Conservation (phyloP, 2,329 filamentous ascomycete species). For the Rutstroemia sydowiana region DNA sequence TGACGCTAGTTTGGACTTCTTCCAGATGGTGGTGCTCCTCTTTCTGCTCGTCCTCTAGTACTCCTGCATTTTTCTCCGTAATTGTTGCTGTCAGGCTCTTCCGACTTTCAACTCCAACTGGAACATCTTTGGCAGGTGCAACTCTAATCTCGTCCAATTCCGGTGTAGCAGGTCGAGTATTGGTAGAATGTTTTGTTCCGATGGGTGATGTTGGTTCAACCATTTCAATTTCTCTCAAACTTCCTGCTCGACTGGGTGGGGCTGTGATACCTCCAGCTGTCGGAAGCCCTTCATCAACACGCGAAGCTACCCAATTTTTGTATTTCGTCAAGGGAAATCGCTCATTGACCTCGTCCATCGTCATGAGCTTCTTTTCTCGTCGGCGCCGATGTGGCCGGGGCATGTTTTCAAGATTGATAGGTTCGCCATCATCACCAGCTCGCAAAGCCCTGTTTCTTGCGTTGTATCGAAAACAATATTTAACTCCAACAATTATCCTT, state of each 20-base stretch:
- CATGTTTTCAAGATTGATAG: conserved; percentile 81
- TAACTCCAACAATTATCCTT: conserved; percentile 99
- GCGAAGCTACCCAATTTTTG: conserved; percentile 83
- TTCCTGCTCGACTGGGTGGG: conserved; percentile 64
- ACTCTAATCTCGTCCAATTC: conserved; percentile 13
- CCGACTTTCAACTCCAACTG: conserved; percentile 10
- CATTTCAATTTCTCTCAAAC: conserved; percentile 60
- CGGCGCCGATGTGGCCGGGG: conserved; percentile 77
- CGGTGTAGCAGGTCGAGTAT: conserved; percentile 20
- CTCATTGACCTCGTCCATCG: conserved; percentile 97
- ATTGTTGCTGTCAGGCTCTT: conserved; percentile 16
- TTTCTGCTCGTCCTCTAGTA: conserved; percentile 13
- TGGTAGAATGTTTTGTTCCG: conserved; percentile 31
- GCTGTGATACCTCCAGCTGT: conserved; percentile 76
- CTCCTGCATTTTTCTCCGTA: conserved; percentile 17
- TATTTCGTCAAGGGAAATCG: conserved; percentile 95
- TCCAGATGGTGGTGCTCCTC: conserved; percentile 24
- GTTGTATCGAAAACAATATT: conserved; percentile 99
- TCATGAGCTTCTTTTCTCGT: conserved; percentile 97
- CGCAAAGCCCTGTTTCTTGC: conserved; percentile 79
- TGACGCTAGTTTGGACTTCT: conserved; percentile 25
- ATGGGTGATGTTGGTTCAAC: conserved; percentile 36
- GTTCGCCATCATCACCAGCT: conserved; percentile 72
- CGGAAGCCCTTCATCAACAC: conserved; percentile 76
- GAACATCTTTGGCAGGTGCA: conserved; percentile 12